Evolutionary conservation across 805 yeast species (phyloP).

Genomic region (Zygosaccharomyces lentus): DNA sequence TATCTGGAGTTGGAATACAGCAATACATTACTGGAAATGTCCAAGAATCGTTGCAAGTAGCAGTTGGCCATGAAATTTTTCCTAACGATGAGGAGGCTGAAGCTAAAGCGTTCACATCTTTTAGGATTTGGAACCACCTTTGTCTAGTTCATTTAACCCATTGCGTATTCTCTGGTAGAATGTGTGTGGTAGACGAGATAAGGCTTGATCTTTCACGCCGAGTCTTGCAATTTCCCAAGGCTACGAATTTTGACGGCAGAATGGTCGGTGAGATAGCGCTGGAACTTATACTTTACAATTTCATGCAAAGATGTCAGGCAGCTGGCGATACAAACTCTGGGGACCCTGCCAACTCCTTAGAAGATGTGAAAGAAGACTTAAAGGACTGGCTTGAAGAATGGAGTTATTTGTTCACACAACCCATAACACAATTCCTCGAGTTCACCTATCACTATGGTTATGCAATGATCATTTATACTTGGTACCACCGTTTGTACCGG

Average conservation of each 20-base stretch:
- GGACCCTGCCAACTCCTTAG: constrained; percentile 34
- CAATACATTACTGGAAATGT: constrained; percentile 53
- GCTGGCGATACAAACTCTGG: constrained; percentile 21
- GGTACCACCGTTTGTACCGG: constrained; percentile 17
- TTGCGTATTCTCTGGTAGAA: constrained; percentile 61
- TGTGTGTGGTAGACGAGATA: constrained; percentile 56
- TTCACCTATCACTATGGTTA: constrained; percentile 62
- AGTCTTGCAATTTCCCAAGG: constrained; percentile 50
- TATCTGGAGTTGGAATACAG: constrained; percentile 62
- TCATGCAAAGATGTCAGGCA: constrained; percentile 39
- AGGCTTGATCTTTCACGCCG: constrained; percentile 56
- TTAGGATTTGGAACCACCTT: constrained; percentile 69
- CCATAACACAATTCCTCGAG: constrained; percentile 70
- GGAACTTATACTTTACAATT: constrained; percentile 48
- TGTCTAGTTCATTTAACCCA: constrained; percentile 63
- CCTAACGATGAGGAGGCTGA: constrained; percentile 19
- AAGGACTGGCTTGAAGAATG: constrained; percentile 62
- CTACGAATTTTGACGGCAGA: constrained; percentile 78
- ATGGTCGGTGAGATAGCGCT: constrained; percentile 73
- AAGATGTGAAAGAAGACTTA: constrained; percentile 39
- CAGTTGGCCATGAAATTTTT: constrained; percentile 6
- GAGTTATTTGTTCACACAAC: constrained; percentile 64
- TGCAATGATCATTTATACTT: constrained; percentile 43
- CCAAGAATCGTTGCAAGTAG: constrained; percentile 21
- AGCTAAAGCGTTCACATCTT: constrained; percentile 48